Evolutionary conservation across 148 eudicot species (phyloP).

Genomic region (Camellia sinensis): DNA sequence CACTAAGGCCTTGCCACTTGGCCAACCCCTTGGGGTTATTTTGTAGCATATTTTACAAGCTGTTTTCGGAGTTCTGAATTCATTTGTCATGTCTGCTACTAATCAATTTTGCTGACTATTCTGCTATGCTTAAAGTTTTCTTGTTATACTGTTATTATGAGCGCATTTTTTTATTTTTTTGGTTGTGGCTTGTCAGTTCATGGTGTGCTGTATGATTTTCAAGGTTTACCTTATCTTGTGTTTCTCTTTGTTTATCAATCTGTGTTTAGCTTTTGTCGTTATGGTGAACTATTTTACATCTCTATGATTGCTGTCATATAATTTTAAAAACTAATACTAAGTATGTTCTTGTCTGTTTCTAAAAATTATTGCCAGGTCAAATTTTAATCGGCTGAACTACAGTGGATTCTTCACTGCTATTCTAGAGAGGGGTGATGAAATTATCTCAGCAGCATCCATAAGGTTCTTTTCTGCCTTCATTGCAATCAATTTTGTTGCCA

Average conservation of each 20-base stretch:
- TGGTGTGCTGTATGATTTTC: background rate
- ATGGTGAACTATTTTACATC: background rate
- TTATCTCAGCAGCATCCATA: slow-evolving; percentile 68
- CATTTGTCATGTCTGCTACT: background rate
- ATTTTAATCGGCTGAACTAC: slow-evolving; percentile 67
- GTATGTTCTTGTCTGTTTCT: background rate
- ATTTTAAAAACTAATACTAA: background rate
- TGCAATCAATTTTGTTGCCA: background rate
- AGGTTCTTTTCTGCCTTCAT: slow-evolving; percentile 39
- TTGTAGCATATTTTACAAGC: background rate
- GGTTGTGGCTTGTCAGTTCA: background rate
- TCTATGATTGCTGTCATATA: background rate
- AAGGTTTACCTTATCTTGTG: background rate
- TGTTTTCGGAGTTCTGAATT: background rate
- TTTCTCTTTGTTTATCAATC: background rate
- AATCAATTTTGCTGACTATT: background rate
- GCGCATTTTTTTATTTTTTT: background rate
- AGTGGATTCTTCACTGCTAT: slow-evolving; percentile 61
- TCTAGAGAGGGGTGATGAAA: slow-evolving; percentile 77
- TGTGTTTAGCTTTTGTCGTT: background rate
- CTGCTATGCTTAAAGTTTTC: background rate
- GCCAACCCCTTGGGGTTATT: too few species aligned
- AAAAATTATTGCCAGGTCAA: slow-evolving; percentile 49
- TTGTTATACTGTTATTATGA: background rate
- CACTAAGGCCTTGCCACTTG: too few species aligned